Evolutionary conservation across 768 basidiomycete genomes (phyloP), one percentile per base, ranked within the genome.

Genomic region (Myochromella boudieri): DNA sequence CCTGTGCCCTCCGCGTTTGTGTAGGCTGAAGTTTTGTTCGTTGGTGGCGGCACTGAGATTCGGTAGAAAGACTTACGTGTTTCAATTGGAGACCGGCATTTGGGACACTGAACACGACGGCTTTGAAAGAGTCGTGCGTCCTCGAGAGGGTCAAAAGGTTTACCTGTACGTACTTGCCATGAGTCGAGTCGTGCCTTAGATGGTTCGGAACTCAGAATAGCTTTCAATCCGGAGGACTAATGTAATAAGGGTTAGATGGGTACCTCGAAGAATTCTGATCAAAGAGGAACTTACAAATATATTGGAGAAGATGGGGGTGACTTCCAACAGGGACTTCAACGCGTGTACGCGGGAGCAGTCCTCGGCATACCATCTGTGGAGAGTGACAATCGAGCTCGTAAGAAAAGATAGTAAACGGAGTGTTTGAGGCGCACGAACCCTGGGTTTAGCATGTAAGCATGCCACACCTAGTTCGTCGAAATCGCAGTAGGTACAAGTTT

Each of bases 371-470:
- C 55, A 52, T 4, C 55, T 56, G n/a, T 29, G 8, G 21, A 34
- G 5, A n/a, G 24, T 34, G 9, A 3, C 11, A 20, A 10, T 37
- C 11, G 11, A 3, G 5, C 22, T 21, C 4, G 31, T 33, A n/a
- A 11, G 0, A 8, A 12, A 3, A 2, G 37, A 11, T 18, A 38
- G 9, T n/a, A n/a, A n/a, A n/a, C n/a, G n/a, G n/a, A n/a, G n/a
- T n/a, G n/a, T n/a, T 1, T 11, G 15, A 25, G 8, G 20, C 24
- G 33, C 11, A 46, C 52, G n/a, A 10, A 57, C 55, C 48, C 39
- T 29, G 55, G 55, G 29, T 57, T 57, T 6, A 57, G 41, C 36
- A 57, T 33, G 33, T 57, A 57, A 6, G 52, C 39, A 44, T 57
- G 55, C 55, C 55, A 57, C 17, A 57, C 55, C 55, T 53, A 25